A percentile compares a stretch with the other conserved stretches of the same genome.
These are phyloP conservation scores for Staphylotrichum tortipilum DNA, from an alignment of 495 filamentous ascomycete genomes.

Conservation along the genomic window DNA sequence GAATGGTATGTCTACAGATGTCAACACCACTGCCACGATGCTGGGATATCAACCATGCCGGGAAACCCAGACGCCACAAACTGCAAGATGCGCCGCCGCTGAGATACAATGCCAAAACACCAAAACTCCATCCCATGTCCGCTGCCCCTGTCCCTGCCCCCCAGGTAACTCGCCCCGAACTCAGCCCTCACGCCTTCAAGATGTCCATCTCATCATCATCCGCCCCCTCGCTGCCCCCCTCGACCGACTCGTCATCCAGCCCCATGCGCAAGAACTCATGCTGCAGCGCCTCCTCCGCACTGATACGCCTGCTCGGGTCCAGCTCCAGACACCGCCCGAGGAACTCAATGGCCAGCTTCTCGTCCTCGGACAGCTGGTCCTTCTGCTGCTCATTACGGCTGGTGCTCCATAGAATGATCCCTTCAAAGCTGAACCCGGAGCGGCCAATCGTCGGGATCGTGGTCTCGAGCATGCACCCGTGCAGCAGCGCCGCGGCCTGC, in stretches of 20 bases:
- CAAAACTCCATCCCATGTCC: conserved; percentile 4
- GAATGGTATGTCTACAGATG: too few relatives aligned
- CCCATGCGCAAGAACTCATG: conserved; percentile 63
- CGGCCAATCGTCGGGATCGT: conserved; percentile 84
- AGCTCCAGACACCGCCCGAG: conserved; percentile 61
- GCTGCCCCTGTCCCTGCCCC: too few relatives aligned
- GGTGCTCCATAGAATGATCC: conserved; percentile 88
- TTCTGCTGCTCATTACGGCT: conserved; percentile 45
- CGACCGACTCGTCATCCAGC: conserved; percentile 9
- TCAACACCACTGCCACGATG: too few relatives aligned
- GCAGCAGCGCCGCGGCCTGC: conserved; percentile 69
- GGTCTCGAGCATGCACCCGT: conserved; percentile 80
- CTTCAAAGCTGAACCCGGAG: conserved; percentile 76
- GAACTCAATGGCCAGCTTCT: conserved; percentile 59
- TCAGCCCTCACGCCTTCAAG: conserved; percentile 28
- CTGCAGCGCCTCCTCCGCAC: conserved; percentile 57
- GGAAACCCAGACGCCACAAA: background rate
- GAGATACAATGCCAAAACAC: conserved; percentile 6
- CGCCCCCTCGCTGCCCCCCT: conserved; percentile 9
- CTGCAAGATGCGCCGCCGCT: background rate
- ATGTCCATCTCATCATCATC: conserved; percentile 43
- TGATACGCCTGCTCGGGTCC: conserved; percentile 62
- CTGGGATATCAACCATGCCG: conserved; percentile 1
- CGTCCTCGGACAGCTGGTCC: conserved; percentile 46
- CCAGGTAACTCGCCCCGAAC: too few relatives aligned